Conservation (phyloP, 2,329 filamentous ascomycete genomes). For the Hypoxylon sp. region DNA sequence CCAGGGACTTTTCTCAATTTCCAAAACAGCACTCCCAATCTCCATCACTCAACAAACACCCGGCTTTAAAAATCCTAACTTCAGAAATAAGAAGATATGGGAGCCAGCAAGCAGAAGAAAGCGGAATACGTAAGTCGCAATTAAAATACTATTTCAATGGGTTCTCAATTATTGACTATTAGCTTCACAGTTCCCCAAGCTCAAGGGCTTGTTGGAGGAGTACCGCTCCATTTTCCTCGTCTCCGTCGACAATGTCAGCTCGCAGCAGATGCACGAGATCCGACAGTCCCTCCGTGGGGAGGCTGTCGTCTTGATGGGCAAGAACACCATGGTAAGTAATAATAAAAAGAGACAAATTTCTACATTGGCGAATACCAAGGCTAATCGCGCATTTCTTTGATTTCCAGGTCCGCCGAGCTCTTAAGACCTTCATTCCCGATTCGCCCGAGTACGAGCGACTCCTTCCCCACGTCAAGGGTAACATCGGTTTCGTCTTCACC, state of each 20-base stretch:
- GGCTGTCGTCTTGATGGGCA: conserved; percentile 98
- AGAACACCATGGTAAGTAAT: conserved; percentile 96
- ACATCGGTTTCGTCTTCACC: conserved; percentile 99
- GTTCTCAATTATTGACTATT: conserved; percentile 16
- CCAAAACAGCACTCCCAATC: conserved; percentile 38
- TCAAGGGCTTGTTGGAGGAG: conserved; percentile 95
- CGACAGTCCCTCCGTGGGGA: conserved; percentile 89
- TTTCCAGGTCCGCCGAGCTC: conserved; percentile 87
- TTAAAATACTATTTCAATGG: conserved; percentile 3
- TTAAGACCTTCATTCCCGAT: conserved; percentile 93
- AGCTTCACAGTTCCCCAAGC: conserved; percentile 93
- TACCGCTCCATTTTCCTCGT: conserved; percentile 99
- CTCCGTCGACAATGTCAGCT: conserved; percentile 98
- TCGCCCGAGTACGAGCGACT: conserved; percentile 98
- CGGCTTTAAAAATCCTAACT: conserved; percentile 99
- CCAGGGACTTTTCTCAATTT: conserved; percentile 30
- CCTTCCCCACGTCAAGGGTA: conserved; percentile 95
- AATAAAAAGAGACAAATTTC: conserved; percentile 1
- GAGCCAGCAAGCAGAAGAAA: conserved; percentile 96
- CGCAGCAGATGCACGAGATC: conserved; percentile 99
- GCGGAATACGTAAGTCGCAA: conserved; percentile 64
- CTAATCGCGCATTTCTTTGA: conserved; percentile 13
- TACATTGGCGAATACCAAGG: background rate
- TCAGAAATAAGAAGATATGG: conserved; percentile 97
- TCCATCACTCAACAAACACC: conserved; percentile 54